Conservation (phyloP, 2,329 filamentous ascomycete genomes). For the Sporothrix humicola region DNA sequence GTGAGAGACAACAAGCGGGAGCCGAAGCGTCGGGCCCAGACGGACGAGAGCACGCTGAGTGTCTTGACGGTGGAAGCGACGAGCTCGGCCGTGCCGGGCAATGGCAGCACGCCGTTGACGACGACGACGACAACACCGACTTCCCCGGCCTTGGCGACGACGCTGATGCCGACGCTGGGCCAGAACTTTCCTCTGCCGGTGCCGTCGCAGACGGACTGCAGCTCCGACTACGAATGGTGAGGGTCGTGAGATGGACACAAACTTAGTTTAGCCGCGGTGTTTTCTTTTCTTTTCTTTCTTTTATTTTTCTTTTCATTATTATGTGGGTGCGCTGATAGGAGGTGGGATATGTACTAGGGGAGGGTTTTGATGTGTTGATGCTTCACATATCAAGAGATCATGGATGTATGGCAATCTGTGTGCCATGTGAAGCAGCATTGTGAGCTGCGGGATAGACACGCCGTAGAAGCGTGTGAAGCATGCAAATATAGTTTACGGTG, state of each 20-base stretch:
- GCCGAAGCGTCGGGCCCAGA: background rate
- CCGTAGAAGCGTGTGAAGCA: background rate
- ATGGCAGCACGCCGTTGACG: background rate
- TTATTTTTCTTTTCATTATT: background rate
- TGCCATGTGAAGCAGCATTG: background rate
- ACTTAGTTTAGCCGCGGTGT: background rate
- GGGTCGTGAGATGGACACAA: background rate
- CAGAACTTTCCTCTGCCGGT: conserved; percentile 32
- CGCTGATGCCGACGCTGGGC: conserved; percentile 28
- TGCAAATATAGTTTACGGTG: background rate
- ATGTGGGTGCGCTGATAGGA: background rate
- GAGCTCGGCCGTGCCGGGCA: background rate
- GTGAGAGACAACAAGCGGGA: too few relatives aligned
- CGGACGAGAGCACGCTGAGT: background rate
- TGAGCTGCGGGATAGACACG: background rate
- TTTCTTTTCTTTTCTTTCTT: background rate
- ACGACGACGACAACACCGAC: background rate
- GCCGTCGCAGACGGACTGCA: conserved; percentile 38
- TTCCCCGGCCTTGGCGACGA: background rate
- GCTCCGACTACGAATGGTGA: conserved; percentile 35
- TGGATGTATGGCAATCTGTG: background rate
- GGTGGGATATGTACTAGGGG: background rate
- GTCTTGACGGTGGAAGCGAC: conserved; percentile 12
- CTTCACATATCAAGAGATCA: background rate
- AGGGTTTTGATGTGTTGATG: background rate